These are phyloP conservation scores for Abrus pulchellus DNA, from an alignment of 306 rosid species.

Conservation along the genomic window DNA sequence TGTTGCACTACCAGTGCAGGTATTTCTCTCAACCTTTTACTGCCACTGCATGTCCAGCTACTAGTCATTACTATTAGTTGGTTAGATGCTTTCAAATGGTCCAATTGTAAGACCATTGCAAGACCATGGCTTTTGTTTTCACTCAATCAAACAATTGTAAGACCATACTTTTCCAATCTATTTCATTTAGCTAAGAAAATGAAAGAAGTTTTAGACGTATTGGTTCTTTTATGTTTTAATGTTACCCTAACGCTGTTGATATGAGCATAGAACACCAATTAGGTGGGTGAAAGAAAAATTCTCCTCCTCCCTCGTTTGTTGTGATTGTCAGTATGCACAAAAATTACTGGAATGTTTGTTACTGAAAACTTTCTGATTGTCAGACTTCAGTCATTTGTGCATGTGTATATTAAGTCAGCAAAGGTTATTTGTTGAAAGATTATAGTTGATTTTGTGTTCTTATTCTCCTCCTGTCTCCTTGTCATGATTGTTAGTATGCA, in stretches of 20 bases:
- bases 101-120: no score
- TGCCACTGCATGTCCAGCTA: constrained; percentile 6
- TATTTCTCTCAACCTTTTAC: constrained; percentile 44
- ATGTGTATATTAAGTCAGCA: not conserved
- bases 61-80: constrained; percentile 31
- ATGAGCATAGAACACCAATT: not conserved
- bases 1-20: constrained; percentile 91
- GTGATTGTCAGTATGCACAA: constrained; percentile 20
- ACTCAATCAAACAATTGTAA: constrained; percentile 38
- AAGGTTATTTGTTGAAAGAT: no score
- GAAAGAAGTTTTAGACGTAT: constrained; percentile 16
- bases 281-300: constrained; percentile 18
- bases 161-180: constrained; percentile 20
- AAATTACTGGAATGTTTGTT: constrained; percentile 25
- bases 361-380: constrained; percentile 34
- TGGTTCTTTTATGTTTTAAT: constrained; percentile 18
- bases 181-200: constrained; percentile 23
- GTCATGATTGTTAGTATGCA: constrained; percentile 23
- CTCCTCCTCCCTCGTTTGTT: constrained; percentile 16
- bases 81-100: constrained; percentile 24
- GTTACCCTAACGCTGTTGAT: not conserved
- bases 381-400: constrained; percentile 7
- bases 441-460: no score
- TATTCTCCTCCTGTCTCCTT: constrained; percentile 20
- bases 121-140: no score